These are phyloP conservation scores for Ilyonectria robusta DNA, from an alignment of 2,329 filamentous ascomycete species.

Conservation along the genomic window DNA sequence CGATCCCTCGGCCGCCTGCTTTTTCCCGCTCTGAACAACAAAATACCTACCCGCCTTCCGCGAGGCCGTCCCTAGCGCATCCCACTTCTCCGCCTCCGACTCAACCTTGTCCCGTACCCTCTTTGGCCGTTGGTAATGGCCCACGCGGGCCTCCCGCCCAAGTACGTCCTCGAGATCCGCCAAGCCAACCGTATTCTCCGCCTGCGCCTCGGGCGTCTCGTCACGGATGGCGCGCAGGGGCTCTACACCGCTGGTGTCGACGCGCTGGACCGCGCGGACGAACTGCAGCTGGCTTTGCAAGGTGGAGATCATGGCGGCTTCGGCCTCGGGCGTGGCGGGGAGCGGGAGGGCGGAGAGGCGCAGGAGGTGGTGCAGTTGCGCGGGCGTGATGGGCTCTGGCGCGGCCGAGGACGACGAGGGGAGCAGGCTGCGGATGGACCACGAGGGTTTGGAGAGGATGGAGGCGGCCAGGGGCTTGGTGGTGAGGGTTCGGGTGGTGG, in stretches of 20 bases:
- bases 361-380: slow-evolving; percentile 86
- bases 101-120: slow-evolving; percentile 56
- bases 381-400: slow-evolving; percentile 68
- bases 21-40: slow-evolving; percentile 77
- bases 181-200: slow-evolving; percentile 72
- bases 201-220: slow-evolving; percentile 76
- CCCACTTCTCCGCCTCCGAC: slow-evolving; percentile 73
- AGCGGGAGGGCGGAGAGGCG: slow-evolving; percentile 89
- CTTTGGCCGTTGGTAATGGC: slow-evolving; percentile 64
- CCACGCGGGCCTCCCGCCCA: slow-evolving; percentile 71
- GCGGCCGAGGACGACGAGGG: slow-evolving; percentile 56
- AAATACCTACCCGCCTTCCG: slow-evolving; percentile 81
- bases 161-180: slow-evolving; percentile 70
- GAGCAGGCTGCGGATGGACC: slow-evolving; percentile 86
- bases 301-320: slow-evolving; percentile 79
- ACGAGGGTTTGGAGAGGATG: slow-evolving; percentile 80
- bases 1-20: slow-evolving; percentile 44
- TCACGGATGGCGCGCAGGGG: slow-evolving; percentile 87
- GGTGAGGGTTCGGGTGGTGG: slow-evolving; percentile 26
- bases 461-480: slow-evolving; percentile 45
- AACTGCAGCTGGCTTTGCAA: slow-evolving; percentile 90
- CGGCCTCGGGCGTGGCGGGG: slow-evolving; percentile 74
- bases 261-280: slow-evolving; percentile 85
- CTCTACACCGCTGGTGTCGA: slow-evolving; percentile 80
- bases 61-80: slow-evolving; percentile 76